These are phyloP conservation scores for Bipolaris oryzae DNA, from an alignment of 2,329 filamentous ascomycete genomes.

Conservation along the genomic window DNA sequence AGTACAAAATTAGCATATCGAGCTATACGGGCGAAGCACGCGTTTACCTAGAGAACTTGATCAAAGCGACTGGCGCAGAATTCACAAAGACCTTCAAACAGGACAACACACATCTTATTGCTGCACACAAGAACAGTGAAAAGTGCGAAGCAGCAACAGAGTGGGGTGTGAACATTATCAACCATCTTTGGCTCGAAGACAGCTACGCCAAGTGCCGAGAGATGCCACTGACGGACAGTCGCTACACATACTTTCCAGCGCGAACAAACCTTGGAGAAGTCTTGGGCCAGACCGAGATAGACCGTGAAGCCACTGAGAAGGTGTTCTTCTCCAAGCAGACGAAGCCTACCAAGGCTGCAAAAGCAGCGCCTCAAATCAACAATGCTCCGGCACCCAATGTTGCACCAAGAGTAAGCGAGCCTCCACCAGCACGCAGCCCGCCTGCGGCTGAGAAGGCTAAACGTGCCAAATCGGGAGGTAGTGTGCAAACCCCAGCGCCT, in stretches of 20 bases:
- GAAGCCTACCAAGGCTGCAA: slow-evolving; percentile 32
- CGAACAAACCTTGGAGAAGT: slow-evolving; percentile 92
- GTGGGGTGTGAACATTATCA: slow-evolving; percentile 89
- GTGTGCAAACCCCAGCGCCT: slow-evolving; percentile 60
- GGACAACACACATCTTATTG: slow-evolving; percentile 95
- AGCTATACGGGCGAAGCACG: slow-evolving; percentile 96
- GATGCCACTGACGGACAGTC: slow-evolving; percentile 71
- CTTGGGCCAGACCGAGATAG: slow-evolving; percentile 84
- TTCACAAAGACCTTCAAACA: slow-evolving; percentile 95
- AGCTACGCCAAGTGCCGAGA: slow-evolving; percentile 89
- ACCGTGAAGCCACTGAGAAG: slow-evolving; percentile 74
- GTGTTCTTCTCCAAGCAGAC: slow-evolving; percentile 60
- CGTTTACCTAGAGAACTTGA: slow-evolving; percentile 90
- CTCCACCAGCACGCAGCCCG: slow-evolving; percentile 15
- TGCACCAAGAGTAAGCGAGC: slow-evolving; percentile 16
- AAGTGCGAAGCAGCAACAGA: slow-evolving; percentile 92
- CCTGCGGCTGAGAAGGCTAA: slow-evolving; percentile 34
- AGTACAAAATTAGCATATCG: slow-evolving; percentile 82
- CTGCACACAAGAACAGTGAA: slow-evolving; percentile 85
- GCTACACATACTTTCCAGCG: slow-evolving; percentile 85
- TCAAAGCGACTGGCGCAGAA: slow-evolving; percentile 80
- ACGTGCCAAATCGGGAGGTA: slow-evolving; percentile 32
- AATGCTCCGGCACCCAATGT: slow-evolving; percentile 29
- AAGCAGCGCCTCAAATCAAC: slow-evolving; percentile 24
- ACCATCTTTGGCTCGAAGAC: slow-evolving; percentile 97